Evolutionary conservation across 2,329 filamentous ascomycete genomes (phyloP), one percentile per base, ranked within the genome.

Genomic region (Aspergillus texensis): DNA sequence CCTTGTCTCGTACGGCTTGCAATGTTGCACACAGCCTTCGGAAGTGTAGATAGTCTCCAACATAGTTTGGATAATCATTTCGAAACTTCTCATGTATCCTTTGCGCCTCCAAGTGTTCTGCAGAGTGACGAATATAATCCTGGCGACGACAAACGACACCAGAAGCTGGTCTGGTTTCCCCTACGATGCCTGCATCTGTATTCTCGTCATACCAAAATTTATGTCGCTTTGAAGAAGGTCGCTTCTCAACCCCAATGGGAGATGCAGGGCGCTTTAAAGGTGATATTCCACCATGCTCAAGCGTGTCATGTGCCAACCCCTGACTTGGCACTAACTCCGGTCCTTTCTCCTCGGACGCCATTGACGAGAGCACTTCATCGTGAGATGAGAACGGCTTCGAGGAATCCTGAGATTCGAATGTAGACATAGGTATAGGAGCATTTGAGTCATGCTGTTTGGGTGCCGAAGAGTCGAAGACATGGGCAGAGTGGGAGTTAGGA

Each of bases 21-120:
- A 82, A 67, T 56, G 73, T 78, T 21, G 65, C 67, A 60, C 79
- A 81, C 28, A 81, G 66, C n/a, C 71, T 68, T 24, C 65, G 67
- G 58, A 83, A 82, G 66, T 80, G 74, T 6, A 65, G 62, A 26
- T 77, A 72, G 59, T 77, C 71, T 16, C 80, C 80, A 9, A 60
- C 34, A 61, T 82, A 83, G 26, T 63, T 62, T 3, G 77, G 70
- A 65, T 83, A 83, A 34, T 78, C 68, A 21, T 63, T 67, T 64
- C 74, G 73, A 61, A 81, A 83, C 41, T 71, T 75, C 10, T 75
- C 67, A 65, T 75, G 80, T 30, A 79, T 67, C 24, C 54, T 68
- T 6, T 68, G 66, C 14, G 75, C 72, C 57, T 74, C 67, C 3
- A 61, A 64, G 16, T 67, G 63, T 36, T 66, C 66, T 24, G 67